These are phyloP conservation scores for Cubamyces sp. DNA, from an alignment of 768 basidiomycete genomes.

Conservation along the genomic window DNA sequence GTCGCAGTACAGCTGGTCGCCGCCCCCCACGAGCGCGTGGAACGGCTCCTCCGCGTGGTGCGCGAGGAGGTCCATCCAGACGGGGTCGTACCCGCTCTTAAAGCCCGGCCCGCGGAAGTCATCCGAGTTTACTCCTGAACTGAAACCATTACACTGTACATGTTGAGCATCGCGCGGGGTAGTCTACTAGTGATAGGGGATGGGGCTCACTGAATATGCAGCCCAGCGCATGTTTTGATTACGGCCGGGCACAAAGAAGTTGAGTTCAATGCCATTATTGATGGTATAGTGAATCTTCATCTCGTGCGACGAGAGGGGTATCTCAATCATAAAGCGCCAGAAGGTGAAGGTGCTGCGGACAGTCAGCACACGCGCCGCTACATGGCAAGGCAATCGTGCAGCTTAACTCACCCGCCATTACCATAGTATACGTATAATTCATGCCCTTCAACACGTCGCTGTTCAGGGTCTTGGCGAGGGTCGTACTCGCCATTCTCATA, in stretches of 20 bases:
- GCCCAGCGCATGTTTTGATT: slow-evolving; percentile 91
- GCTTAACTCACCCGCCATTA: slow-evolving; percentile 31
- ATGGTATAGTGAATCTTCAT: slow-evolving; percentile 81
- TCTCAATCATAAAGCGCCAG: slow-evolving; percentile 88
- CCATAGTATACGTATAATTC: slow-evolving; percentile 36
- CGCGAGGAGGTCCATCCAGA: slow-evolving; percentile 91
- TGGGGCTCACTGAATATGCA: slow-evolving; percentile 69
- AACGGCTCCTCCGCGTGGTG: slow-evolving; percentile 82
- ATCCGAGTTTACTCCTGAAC: slow-evolving; percentile 86
- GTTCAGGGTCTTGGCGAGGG: slow-evolving; percentile 14
- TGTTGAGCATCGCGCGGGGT: slow-evolving; percentile 1
- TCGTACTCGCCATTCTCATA: not conserved
- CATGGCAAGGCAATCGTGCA: not conserved
- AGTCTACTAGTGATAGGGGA: not conserved
- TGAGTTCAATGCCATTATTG: slow-evolving; percentile 75
- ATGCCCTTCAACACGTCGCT: slow-evolving; percentile 26
- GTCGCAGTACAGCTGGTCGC: slow-evolving; percentile 92
- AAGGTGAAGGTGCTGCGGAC: slow-evolving; percentile 79
- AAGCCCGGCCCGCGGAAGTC: slow-evolving; percentile 84
- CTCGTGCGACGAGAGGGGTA: slow-evolving; percentile 73
- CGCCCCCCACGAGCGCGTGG: slow-evolving; percentile 92
- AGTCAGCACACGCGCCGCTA: not conserved
- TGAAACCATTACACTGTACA: slow-evolving; percentile 83
- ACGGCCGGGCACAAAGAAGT: slow-evolving; percentile 82
- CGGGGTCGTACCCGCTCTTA: slow-evolving; percentile 82